A percentile compares a stretch with the other conserved stretches of the same genome.
These are phyloP conservation scores for Debaryomyces prosopidis DNA, from an alignment of 805 yeast species.

Conservation along the genomic window DNA sequence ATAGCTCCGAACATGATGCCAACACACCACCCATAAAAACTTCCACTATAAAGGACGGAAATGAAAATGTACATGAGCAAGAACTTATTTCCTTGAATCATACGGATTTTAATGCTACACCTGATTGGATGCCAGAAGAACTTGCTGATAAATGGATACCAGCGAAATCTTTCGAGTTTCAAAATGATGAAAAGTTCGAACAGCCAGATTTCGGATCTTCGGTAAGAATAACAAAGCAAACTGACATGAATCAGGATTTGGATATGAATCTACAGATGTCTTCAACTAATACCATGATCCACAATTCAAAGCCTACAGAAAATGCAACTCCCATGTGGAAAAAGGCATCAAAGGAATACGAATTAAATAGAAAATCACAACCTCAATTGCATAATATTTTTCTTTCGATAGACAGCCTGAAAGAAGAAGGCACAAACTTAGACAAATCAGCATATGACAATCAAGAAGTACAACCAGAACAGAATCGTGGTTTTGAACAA, in stretches of 20 bases:
- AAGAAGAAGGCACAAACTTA: conserved; percentile 2
- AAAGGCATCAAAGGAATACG: conserved; percentile 28
- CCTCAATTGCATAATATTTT: conserved; percentile 35
- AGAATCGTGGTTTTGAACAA: conserved; percentile 3
- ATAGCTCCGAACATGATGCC: background rate
- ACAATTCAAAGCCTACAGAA: conserved; percentile 21
- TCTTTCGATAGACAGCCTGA: conserved; percentile 17
- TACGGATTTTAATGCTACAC: conserved; percentile 20
- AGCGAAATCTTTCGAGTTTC: background rate
- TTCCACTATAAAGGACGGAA: background rate
- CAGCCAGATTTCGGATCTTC: conserved; percentile 21
- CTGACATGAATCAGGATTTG: background rate
- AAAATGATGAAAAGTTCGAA: conserved; percentile 4
- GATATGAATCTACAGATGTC: conserved; percentile 18
- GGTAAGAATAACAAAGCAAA: conserved; percentile 10
- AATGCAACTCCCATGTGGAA: conserved; percentile 38
- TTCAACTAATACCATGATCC: conserved; percentile 32
- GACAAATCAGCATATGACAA: background rate
- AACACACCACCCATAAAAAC: background rate
- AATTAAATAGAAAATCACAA: conserved; percentile 19
- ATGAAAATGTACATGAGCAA: background rate
- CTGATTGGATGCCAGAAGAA: conserved; percentile 45
- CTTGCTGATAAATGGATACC: conserved; percentile 36
- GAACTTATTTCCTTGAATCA: background rate
- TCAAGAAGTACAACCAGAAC: conserved; percentile 3